Conservation (phyloP, 345 rosid species). For the Populus davidiana region DNA sequence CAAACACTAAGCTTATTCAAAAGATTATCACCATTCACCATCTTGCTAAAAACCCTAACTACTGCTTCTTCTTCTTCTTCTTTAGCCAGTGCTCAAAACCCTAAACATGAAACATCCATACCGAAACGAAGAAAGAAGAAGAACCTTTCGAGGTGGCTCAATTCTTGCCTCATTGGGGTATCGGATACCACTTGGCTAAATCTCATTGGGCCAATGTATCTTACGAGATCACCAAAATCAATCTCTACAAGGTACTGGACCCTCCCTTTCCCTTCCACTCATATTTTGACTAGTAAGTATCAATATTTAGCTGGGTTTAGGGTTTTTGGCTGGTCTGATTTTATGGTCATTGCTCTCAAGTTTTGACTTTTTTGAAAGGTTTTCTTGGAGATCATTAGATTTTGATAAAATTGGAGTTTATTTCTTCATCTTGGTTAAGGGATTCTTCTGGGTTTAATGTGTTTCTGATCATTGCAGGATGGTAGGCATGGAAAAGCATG, state of each 20-base stretch:
- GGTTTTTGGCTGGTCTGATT: neutral
- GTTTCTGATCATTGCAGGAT: conserved; percentile 51
- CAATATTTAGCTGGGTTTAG: conserved; percentile 5
- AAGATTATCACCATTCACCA: conserved; percentile 24
- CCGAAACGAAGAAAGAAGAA: conserved; percentile 75
- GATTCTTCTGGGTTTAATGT: conserved; percentile 15
- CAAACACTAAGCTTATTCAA: conserved; percentile 4
- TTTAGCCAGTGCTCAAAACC: conserved; percentile 19
- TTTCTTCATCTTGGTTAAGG: neutral
- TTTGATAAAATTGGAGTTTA: neutral
- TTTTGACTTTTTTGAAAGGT: neutral
- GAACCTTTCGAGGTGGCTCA: conserved; percentile 92
- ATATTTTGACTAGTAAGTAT: neutral
- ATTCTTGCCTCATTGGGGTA: conserved; percentile 91
- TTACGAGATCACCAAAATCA: conserved; percentile 88
- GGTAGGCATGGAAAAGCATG: conserved; percentile 96
- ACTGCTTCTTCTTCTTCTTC: conserved; percentile 28
- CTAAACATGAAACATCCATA: conserved; percentile 16
- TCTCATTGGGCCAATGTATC: conserved; percentile 86
- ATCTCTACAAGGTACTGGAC: conserved; percentile 76
- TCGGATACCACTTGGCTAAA: conserved; percentile 92
- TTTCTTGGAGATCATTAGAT: neutral
- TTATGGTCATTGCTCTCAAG: neutral
- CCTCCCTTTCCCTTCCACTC: neutral
- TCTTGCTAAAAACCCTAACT: conserved; percentile 45